Evolutionary conservation across 805 yeast genomes (phyloP).

Genomic region (Teunomyces lycoperdinae): DNA sequence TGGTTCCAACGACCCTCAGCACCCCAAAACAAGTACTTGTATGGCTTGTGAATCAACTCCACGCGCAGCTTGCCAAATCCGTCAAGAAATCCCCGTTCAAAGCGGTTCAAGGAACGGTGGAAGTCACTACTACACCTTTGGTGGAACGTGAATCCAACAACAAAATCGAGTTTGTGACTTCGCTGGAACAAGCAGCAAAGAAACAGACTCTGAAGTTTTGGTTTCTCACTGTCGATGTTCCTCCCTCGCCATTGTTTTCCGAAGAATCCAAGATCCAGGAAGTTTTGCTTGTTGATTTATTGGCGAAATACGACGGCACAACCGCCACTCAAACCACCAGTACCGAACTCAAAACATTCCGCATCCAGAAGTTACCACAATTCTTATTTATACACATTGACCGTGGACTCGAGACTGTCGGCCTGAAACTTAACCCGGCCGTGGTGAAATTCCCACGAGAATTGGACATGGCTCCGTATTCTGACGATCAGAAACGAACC

Average conservation of each 20-base stretch:
- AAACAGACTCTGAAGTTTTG: slow-evolving; percentile 36
- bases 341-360: slow-evolving; percentile 34
- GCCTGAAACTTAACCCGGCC: slow-evolving; percentile 39
- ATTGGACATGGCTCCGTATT: slow-evolving; percentile 35
- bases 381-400: slow-evolving; percentile 56
- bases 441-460: slow-evolving; percentile 57
- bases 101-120: slow-evolving; percentile 54
- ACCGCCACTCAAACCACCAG: slow-evolving; percentile 27
- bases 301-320: slow-evolving; percentile 40
- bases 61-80: slow-evolving; percentile 41
- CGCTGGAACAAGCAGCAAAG: slow-evolving; percentile 6
- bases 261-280: slow-evolving; percentile 50
- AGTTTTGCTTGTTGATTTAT: slow-evolving; percentile 40
- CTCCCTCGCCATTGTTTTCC: slow-evolving; percentile 51
- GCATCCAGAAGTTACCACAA: slow-evolving; percentile 47
- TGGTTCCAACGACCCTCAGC: slow-evolving; percentile 27
- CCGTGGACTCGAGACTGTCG: slow-evolving; percentile 29
- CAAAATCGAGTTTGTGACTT: slow-evolving; percentile 22
- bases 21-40: slow-evolving; percentile 56
- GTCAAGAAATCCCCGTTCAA: slow-evolving; percentile 25
- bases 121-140: slow-evolving; percentile 18
- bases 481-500: slow-evolving; percentile 11
- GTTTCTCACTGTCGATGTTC: slow-evolving; percentile 58
- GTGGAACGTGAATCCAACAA: slow-evolving; percentile 11
- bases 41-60: slow-evolving; percentile 55